Conservation (phyloP, 768 basidiomycete species). For the Leccinum uliginosum region DNA sequence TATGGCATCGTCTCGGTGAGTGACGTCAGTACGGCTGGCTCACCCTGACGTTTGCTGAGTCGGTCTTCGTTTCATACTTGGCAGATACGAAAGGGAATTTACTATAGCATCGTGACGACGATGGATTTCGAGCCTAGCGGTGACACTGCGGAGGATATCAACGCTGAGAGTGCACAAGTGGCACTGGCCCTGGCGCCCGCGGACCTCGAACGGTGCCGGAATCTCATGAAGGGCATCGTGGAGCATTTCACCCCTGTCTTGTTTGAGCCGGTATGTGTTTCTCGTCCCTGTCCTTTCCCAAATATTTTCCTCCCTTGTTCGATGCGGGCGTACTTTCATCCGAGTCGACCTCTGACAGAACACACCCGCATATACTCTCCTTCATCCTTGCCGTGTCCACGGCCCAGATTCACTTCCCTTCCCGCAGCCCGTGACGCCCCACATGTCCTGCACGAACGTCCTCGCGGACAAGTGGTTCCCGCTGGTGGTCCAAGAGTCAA, state of each 20-base stretch:
- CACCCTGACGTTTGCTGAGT: background rate
- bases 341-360: background rate
- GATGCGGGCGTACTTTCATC: background rate
- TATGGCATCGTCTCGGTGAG: conserved; percentile 49
- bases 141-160: conserved; percentile 2
- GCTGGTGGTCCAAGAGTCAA: conserved; percentile 63
- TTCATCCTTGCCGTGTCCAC: background rate
- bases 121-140: conserved; percentile 49
- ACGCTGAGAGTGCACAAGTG: background rate
- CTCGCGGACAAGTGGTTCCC: conserved; percentile 72
- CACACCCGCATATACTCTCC: background rate
- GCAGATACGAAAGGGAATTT: conserved; percentile 58
- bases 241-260: conserved; percentile 67
- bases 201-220: conserved; percentile 38
- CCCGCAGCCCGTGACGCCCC: conserved; percentile 47
- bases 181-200: conserved; percentile 29
- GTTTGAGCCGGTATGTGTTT: conserved; percentile 51
- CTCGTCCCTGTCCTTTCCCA: background rate
- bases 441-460: conserved; percentile 71
- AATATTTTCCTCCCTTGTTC: background rate
- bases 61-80: background rate
- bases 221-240: conserved; percentile 53
- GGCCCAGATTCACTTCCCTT: background rate
- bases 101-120: conserved; percentile 60
- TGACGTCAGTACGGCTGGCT: conserved; percentile 5